These are phyloP conservation scores for Chlamydomonas incerta DNA, from an alignment of 139 green algal species.

Conservation along the genomic window DNA sequence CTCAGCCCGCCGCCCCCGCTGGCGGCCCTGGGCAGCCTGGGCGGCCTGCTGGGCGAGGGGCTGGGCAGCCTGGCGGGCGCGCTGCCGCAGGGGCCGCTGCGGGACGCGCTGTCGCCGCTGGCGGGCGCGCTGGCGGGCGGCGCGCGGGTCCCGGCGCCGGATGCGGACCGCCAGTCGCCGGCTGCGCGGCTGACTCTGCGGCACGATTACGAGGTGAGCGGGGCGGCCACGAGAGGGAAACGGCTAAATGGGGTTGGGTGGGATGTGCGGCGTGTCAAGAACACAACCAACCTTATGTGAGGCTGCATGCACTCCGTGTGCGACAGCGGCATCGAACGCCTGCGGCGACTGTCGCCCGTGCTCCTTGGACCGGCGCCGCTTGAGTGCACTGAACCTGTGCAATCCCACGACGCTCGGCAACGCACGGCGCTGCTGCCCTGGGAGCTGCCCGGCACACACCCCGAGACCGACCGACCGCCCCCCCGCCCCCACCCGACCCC, in stretches of 20 bases:
- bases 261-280: too few relatives aligned
- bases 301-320: too few relatives aligned
- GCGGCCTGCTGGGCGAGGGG: background rate
- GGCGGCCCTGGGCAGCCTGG: slow-evolving; percentile 1
- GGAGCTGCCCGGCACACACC: too few relatives aligned
- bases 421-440: too few relatives aligned
- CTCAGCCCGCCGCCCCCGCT: background rate
- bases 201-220: slow-evolving; percentile 59
- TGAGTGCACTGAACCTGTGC: too few relatives aligned
- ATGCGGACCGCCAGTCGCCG: slow-evolving; percentile 6
- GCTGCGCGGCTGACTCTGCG: slow-evolving; percentile 51
- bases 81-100: background rate
- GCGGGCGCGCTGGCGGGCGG: background rate
- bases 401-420: too few relatives aligned
- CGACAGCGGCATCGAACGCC: too few relatives aligned
- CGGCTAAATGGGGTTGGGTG: too few relatives aligned
- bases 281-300: too few relatives aligned
- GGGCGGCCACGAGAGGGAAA: background rate
- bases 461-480: too few relatives aligned
- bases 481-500: background rate
- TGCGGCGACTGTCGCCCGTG: too few relatives aligned
- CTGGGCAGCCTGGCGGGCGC: background rate
- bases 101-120: background rate
- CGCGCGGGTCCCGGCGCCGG: background rate
- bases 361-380: too few relatives aligned